Evolutionary conservation across 257 asterid genomes (phyloP).

Genomic region (Solanum virginianum): DNA sequence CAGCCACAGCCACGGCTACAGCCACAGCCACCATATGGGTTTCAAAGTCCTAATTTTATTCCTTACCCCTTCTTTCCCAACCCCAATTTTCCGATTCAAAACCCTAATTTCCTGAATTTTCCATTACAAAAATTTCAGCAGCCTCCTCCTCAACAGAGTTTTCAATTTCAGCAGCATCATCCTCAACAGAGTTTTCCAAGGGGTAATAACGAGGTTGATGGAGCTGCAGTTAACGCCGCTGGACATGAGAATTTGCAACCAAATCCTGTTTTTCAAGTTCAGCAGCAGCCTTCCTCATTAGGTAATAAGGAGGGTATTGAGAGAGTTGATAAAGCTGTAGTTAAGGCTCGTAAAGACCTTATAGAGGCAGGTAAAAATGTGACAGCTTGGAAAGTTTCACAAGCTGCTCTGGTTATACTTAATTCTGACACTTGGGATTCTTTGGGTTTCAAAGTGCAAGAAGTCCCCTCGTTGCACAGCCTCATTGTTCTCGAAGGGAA

Average conservation of each 20-base stretch:
- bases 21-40: slow-evolving; percentile 1
- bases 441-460: slow-evolving; percentile 70
- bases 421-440: slow-evolving; percentile 75
- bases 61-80: neutral
- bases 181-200: neutral
- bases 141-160: neutral
- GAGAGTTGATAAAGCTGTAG: slow-evolving; percentile 45
- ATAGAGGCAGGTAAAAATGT: slow-evolving; percentile 35
- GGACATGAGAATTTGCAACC: neutral
- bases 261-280: neutral
- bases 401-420: slow-evolving; percentile 46
- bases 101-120: neutral
- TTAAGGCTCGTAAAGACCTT: slow-evolving; percentile 37
- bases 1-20: slow-evolving; percentile 15
- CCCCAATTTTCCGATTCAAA: neutral
- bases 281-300: neutral
- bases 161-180: neutral
- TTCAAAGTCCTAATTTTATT: slow-evolving; percentile 15
- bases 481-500: slow-evolving; percentile 56
- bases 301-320: slow-evolving; percentile 22
- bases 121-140: neutral
- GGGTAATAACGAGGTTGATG: slow-evolving; percentile 14
- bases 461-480: slow-evolving; percentile 56
- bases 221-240: slow-evolving; percentile 23
- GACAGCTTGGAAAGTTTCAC: slow-evolving; percentile 79